Base-by-base conservation (phyloP, 352 stramenopile species). In the Pythium diclinum region DNA sequence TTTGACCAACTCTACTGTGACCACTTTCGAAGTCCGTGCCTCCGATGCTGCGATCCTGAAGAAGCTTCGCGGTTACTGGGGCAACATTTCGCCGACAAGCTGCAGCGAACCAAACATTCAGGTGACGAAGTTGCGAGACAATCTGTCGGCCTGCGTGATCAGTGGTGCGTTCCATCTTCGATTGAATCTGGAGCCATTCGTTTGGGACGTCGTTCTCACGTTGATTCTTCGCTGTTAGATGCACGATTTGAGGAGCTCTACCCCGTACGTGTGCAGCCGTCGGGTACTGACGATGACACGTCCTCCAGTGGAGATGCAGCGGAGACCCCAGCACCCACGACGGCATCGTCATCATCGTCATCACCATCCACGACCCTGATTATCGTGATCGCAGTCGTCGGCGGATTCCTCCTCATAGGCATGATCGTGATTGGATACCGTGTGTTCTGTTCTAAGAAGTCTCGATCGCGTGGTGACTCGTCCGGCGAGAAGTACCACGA, bases 401-500 rank as follows among this genome's bases (percentile, higher is more conserved):
- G 42, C 4, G 42, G 42, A 4, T 17, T 48, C 9, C 42, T 48
- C 17, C 3, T 48, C 6, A 48, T 48, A 1, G 42, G 17, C 21
- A 17, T 23, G 17, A 25, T 48, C 42, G 42, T 23, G 5, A 23
- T 48, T 16, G 42, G 16, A 11, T 48, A 48, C n/a, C 42, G 42
- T 4, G 42, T 48, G 42, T 48, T 48, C 42, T 48, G 21, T 17
- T 48, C 42, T 1, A 48, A 48, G 16, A 48, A 48, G 42, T 42
- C 5, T 17, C 36, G 11, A 14, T 42, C 36, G 36, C 36, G 36
- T 42, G 9, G 36, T 42, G 36, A 17, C 9, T 42, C 36, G 36
- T 42, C 36, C 8, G 65, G 65, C 14, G 33, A 49, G 11, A 42
- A 52, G 63, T 21, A 38, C 47, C 0, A 30, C 56, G 7, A 64